Percentiles rank a stretch among this genome's conserved stretches.
These are phyloP conservation scores for Camelina laxa DNA, from an alignment of 345 rosid genomes.

Conservation along the genomic window DNA sequence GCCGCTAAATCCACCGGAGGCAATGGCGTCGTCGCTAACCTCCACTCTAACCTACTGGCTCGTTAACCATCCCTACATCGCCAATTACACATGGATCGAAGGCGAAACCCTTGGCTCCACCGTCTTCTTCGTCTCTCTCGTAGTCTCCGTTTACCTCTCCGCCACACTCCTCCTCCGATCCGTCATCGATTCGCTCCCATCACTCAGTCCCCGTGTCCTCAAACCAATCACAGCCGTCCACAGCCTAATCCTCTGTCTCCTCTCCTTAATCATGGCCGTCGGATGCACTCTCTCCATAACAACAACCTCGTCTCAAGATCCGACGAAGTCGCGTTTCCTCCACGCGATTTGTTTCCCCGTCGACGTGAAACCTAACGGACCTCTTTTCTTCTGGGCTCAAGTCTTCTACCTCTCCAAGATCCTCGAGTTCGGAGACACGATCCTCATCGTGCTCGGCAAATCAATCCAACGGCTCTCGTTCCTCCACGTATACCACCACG, in stretches of 20 bases:
- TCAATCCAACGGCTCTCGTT: slow-evolving; percentile 67
- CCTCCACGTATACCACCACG: slow-evolving; percentile 90
- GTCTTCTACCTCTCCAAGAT: slow-evolving; percentile 72
- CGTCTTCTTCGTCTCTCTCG: slow-evolving; percentile 51
- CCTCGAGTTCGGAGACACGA: slow-evolving; percentile 64
- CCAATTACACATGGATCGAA: slow-evolving; percentile 59
- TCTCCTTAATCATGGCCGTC: slow-evolving; percentile 74
- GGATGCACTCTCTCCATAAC: slow-evolving; percentile 62
- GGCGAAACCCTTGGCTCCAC: slow-evolving; percentile 67
- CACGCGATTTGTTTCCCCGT: slow-evolving; percentile 60
- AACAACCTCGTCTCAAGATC: slow-evolving; percentile 32
- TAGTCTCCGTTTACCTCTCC: slow-evolving; percentile 57
- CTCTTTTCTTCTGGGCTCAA: slow-evolving; percentile 80
- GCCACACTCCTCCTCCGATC: slow-evolving; percentile 59
- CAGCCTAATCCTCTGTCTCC: slow-evolving; percentile 61
- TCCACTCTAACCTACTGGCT: slow-evolving; percentile 55
- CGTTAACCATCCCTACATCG: slow-evolving; percentile 62
- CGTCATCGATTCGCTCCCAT: slow-evolving; percentile 34
- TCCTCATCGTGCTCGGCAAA: slow-evolving; percentile 56
- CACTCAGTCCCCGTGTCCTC: slow-evolving; percentile 47
- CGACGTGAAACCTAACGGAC: slow-evolving; percentile 49
- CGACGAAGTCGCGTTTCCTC: neutral
- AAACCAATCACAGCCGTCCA: slow-evolving; percentile 80
- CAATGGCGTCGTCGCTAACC: slow-evolving; percentile 31
- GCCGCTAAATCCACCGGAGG: neutral